phyloP scores from a whole-genome alignment of 257 asterid species.

The Linderniella brevidens region DNA sequence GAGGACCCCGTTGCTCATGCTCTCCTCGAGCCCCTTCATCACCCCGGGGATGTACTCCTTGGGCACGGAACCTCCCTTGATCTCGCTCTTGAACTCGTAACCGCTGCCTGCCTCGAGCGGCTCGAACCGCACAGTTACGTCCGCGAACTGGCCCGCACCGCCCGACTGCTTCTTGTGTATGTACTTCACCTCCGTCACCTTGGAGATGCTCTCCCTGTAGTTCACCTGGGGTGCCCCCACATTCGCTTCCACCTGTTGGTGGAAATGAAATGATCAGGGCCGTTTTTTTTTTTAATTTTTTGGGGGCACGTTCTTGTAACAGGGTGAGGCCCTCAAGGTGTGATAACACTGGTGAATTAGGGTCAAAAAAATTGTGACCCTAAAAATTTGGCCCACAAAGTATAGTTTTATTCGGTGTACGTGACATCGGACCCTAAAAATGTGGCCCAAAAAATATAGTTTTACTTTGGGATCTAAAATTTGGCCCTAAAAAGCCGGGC shows the following conservation, averaged over 20 bases:
- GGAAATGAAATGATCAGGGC: too few species aligned
- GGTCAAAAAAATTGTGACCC: too few species aligned
- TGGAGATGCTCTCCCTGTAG: slow-evolving; percentile 91
- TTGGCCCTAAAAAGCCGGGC: too few species aligned
- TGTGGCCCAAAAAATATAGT: too few species aligned
- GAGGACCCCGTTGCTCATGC: slow-evolving; percentile 83
- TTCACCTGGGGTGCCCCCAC: slow-evolving; percentile 99
- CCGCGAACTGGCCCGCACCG: slow-evolving; percentile 95
- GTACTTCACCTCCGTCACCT: slow-evolving; percentile 56
- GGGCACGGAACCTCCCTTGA: slow-evolving; percentile 94
- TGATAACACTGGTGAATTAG: too few species aligned
- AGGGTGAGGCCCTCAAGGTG: too few species aligned
- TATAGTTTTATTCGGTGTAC: too few species aligned
- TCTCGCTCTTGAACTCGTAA: slow-evolving; percentile 91
- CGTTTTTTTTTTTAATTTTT: too few species aligned
- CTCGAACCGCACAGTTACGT: slow-evolving; percentile 74
- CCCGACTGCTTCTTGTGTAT: slow-evolving; percentile 97
- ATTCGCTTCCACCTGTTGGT: slow-evolving; percentile 77
- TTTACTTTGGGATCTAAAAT: too few species aligned
- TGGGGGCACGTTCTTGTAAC: too few species aligned
- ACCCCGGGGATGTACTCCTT: slow-evolving; percentile 95
- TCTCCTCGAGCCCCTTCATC: slow-evolving; percentile 92
- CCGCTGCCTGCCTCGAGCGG: slow-evolving; percentile 81
- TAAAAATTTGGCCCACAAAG: too few species aligned
- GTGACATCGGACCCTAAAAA: too few species aligned